Conservation (phyloP, 1,284 basidiomycete species). For the Ustanciosporium gigantosporum region DNA sequence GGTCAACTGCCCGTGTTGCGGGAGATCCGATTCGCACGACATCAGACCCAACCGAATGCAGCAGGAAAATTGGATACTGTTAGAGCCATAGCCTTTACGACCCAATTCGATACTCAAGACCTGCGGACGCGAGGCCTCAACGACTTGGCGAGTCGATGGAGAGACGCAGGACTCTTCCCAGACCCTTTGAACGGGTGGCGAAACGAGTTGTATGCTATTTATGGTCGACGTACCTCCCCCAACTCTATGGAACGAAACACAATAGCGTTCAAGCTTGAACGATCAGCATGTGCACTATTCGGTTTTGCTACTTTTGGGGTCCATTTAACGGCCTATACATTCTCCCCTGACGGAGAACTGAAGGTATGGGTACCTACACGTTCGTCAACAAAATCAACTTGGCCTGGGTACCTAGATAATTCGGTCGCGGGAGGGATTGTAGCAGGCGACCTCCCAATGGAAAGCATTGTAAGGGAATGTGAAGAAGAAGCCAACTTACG, state of each 20-base stretch:
- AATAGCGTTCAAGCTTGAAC: constrained; percentile 83
- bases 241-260: constrained; percentile 7
- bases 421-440: constrained; percentile 66
- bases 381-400: constrained; percentile 84
- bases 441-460: constrained; percentile 73
- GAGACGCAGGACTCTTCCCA: constrained; percentile 34
- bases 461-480: constrained; percentile 85
- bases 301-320: constrained; percentile 86
- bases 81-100: constrained; percentile 25
- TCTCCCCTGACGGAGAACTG: constrained; percentile 23
- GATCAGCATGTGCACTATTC: constrained; percentile 83
- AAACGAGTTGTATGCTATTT: constrained; percentile 52
- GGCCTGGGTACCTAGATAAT: constrained; percentile 52
- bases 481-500: constrained; percentile 85
- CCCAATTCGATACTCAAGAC: constrained; percentile 9
- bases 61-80: too few species aligned
- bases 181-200: constrained; percentile 61
- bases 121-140: constrained; percentile 30
- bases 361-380: constrained; percentile 85
- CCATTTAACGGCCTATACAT: constrained; percentile 70
- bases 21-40: constrained; percentile 15
- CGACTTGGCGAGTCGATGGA: constrained; percentile 36
- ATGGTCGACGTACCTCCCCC: constrained; percentile 27
- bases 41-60: too few species aligned
- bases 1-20: constrained; percentile 9